Percentiles rank a stretch among this genome's conserved stretches.
Evolutionary conservation across 768 basidiomycete genomes (phyloP).

Genomic region (Leccinum rimulosum): DNA sequence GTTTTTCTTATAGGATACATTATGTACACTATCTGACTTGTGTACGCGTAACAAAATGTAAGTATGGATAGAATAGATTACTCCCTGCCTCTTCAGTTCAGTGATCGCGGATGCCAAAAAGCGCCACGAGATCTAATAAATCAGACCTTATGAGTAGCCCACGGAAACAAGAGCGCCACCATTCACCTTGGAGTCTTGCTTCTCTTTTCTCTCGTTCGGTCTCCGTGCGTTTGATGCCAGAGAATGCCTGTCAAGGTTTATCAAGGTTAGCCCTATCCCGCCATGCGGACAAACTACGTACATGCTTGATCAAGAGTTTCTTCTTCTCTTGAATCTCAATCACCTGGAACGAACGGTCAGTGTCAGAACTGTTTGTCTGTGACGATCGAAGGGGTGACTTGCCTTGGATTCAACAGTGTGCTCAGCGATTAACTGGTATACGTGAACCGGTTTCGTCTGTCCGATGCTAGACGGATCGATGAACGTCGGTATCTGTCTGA

Average conservation of each 20-base stretch:
- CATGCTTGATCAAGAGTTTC: slow-evolving; percentile 75
- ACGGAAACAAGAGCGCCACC: neutral
- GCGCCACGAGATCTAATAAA: slow-evolving; percentile 53
- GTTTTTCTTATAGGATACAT: slow-evolving; percentile 13
- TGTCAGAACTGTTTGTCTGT: neutral
- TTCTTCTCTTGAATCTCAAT: slow-evolving; percentile 87
- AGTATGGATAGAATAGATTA: neutral
- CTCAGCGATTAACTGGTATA: slow-evolving; percentile 88
- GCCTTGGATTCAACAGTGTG: slow-evolving; percentile 87
- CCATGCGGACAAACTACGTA: slow-evolving; percentile 24
- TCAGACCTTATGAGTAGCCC: neutral
- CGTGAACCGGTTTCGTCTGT: slow-evolving; percentile 78
- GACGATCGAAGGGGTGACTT: slow-evolving; percentile 4
- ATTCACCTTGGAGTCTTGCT: slow-evolving; percentile 74
- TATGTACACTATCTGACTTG: neutral
- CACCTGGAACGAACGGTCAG: slow-evolving; percentile 40
- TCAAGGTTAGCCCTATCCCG: neutral
- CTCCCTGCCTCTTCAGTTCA: neutral
- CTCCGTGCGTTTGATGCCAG: slow-evolving; percentile 74
- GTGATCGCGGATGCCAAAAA: slow-evolving; percentile 45
- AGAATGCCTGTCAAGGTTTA: slow-evolving; percentile 62
- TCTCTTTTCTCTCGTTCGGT: slow-evolving; percentile 75
- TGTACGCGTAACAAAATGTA: neutral
- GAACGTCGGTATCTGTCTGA: slow-evolving; percentile 3
- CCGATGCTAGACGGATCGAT: slow-evolving; percentile 52